These are phyloP conservation scores for Cardamine resedifolia DNA, from an alignment of 345 rosid species.

Conservation along the genomic window DNA sequence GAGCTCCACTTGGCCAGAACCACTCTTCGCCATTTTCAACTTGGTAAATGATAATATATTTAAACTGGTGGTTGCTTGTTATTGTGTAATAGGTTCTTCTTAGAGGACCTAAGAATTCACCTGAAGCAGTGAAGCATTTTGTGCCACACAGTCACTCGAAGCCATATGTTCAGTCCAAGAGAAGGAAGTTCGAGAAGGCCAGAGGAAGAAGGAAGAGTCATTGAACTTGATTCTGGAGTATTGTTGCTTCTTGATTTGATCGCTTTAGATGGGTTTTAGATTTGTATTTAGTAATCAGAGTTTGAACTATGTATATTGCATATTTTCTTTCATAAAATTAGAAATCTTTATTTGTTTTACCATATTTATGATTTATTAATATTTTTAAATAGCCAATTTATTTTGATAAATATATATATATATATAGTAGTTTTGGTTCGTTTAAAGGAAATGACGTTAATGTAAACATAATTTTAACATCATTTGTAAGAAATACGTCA, in stretches of 20 bases:
- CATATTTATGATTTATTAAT: too few species aligned
- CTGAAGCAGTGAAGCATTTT: conserved; percentile 97
- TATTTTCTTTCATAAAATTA: too few species aligned
- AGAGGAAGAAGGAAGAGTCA: conserved; percentile 83
- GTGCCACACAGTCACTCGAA: conserved; percentile 91
- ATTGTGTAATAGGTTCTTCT: conserved; percentile 61
- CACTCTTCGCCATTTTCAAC: background rate
- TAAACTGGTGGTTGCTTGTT: background rate
- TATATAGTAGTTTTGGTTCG: too few species aligned
- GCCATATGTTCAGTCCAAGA: conserved; percentile 82
- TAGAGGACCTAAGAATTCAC: conserved; percentile 92
- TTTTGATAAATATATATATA: too few species aligned
- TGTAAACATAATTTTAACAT: too few species aligned
- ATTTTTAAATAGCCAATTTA: too few species aligned
- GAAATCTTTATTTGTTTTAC: too few species aligned
- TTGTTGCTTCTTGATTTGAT: conserved; percentile 29
- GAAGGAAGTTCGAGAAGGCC: conserved; percentile 91
- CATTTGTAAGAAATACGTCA: too few species aligned
- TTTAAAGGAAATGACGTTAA: too few species aligned
- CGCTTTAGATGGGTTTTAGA: too few species aligned
- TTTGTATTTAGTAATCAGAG: too few species aligned
- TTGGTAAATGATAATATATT: background rate
- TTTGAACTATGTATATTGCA: too few species aligned
- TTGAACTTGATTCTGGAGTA: conserved; percentile 32
- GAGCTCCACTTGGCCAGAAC: conserved; percentile 95